Evolutionary conservation across 768 basidiomycete genomes (phyloP), one percentile per base, ranked within the genome.

Genomic region (Mrakia gelida): DNA sequence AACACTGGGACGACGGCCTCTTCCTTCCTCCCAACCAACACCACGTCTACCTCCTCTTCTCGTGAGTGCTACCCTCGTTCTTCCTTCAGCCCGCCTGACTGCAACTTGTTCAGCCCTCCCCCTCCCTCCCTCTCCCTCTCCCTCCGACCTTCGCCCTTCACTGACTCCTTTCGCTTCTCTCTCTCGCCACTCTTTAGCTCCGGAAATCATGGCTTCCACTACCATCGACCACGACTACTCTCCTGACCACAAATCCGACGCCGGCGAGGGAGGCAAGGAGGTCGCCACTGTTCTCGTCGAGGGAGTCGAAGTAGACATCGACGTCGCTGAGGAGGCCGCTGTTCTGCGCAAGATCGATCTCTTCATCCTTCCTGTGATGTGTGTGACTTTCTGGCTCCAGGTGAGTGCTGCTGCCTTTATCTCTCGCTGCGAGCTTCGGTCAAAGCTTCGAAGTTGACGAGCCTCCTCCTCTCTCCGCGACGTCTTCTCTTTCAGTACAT

Each of bases 401-500:
- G 67, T 70, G 38, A 23, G 52, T 80, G 38, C 38, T 80, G 16
- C 49, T 16, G 2, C 28, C 59, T n/a, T 0, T 7, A 1, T 9
- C 59, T 2, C 59, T n/a, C 4, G 0, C n/a, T 10, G 0, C n/a
- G 59, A 26, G 59, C 26, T 59, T 26, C 26, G 7, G 13, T 54
- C 61, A 21, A 11, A 38, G 30, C 63, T 62, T 30, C 5, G 65
- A 21, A 21, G 21, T 70, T 38, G 67, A 34, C 34, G 38, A 41
- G 34, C 67, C 23, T 3, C 10, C 38, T 3, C 7, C 67, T 38
- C 21, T 43, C 38, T 38, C 34, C 7, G 38, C 38, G 38, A 38
- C 38, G 38, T 41, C 4, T n/a, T 7, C 11, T 70, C 67, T 38
- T n/a, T 13, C 38, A 70, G 71, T 81, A 82, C 54, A 79, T 82